phyloP scores from a whole-genome alignment of 2,329 filamentous ascomycete species.

The Trichoderma citrinoviride region DNA sequence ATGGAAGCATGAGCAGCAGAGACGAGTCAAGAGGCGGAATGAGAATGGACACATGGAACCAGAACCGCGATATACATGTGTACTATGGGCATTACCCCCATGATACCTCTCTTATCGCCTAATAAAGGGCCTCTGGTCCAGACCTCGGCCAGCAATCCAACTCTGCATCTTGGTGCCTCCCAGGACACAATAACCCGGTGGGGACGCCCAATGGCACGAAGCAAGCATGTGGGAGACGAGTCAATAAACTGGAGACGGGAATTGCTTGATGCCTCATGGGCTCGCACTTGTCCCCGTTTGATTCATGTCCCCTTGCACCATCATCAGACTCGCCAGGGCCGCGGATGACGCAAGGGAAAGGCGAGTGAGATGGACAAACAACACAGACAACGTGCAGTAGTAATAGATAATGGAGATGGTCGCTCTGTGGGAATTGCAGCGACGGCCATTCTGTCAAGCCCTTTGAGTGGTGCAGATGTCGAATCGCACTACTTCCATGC shows the following conservation, averaged over 20 bases:
- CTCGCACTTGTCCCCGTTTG: not conserved
- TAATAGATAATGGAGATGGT: not conserved
- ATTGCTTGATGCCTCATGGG: constrained; percentile 5
- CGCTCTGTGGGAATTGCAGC: not conserved
- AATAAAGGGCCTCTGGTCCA: too few species aligned
- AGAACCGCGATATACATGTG: too few species aligned
- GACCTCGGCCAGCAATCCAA: too few species aligned
- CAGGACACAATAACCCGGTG: too few species aligned
- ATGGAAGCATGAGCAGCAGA: too few species aligned
- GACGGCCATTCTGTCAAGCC: not conserved
- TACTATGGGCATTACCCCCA: too few species aligned
- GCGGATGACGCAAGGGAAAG: constrained; percentile 5
- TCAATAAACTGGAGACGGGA: constrained; percentile 8
- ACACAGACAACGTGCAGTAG: not conserved
- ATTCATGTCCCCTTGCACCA: not conserved
- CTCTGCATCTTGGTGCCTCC: not conserved
- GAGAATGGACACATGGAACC: too few species aligned
- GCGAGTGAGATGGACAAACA: not conserved
- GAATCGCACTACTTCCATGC: not conserved
- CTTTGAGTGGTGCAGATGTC: not conserved
- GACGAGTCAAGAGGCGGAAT: too few species aligned
- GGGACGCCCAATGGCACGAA: not conserved
- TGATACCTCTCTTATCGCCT: too few species aligned
- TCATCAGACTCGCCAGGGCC: not conserved
- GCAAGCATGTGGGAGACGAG: not conserved